phyloP scores from a whole-genome alignment of 208 protist genomes.

The Trypanosoma platydactyli region DNA sequence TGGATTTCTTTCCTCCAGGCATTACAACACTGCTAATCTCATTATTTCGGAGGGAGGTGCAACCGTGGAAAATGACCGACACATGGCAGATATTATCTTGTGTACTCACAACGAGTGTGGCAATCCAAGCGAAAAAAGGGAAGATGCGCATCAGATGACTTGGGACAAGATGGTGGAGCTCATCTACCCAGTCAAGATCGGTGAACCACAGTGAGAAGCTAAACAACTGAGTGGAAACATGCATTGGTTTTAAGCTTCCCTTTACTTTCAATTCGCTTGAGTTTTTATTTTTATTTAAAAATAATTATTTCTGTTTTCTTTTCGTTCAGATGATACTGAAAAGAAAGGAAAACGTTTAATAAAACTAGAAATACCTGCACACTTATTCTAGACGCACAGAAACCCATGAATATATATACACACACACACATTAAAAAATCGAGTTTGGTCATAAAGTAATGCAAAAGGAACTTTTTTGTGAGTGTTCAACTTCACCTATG shows the following conservation, averaged over 20 bases:
- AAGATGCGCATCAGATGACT: conserved; percentile 38
- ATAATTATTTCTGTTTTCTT: too few relatives aligned
- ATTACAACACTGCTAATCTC: conserved; percentile 68
- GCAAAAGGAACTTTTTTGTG: too few relatives aligned
- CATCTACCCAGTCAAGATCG: conserved; percentile 71
- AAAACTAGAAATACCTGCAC: not conserved
- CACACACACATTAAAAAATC: not conserved
- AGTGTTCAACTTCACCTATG: too few relatives aligned
- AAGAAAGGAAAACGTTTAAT: not conserved
- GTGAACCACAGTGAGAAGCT: conserved; percentile 11
- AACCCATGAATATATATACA: not conserved
- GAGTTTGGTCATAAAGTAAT: not conserved
- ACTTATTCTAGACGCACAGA: not conserved
- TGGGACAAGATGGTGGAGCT: conserved; percentile 85
- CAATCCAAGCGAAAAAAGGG: not conserved
- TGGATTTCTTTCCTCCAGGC: conserved; percentile 61
- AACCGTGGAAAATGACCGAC: conserved; percentile 38
- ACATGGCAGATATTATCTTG: conserved; percentile 70
- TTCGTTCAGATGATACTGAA: not conserved
- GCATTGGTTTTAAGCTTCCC: conserved; percentile 3
- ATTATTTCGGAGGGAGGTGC: conserved; percentile 76
- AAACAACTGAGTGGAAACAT: conserved; percentile 1
- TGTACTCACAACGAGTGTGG: conserved; percentile 64
- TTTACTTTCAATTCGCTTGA: too few relatives aligned
- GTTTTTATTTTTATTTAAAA: too few relatives aligned